Base-by-base conservation (phyloP, 2,329 filamentous ascomycete species). In the Clonostachys rosea region DNA sequence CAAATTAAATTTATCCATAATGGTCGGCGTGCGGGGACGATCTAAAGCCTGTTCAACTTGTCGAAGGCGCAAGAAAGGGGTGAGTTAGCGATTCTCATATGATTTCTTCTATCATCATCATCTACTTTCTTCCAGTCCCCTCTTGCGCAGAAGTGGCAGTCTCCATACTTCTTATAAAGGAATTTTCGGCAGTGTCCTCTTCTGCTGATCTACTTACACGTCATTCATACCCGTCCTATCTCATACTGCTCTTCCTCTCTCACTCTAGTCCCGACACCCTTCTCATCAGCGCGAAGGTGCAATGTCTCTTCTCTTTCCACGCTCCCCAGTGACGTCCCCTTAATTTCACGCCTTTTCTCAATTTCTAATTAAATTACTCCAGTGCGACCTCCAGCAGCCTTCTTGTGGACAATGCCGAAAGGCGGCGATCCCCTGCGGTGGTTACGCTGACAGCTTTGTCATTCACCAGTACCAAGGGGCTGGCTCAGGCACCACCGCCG, bases 51-150 rank as follows among this genome's bases (percentile, higher is more conserved):
- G 46, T 18, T 14, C 39, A 5, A 47, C 46, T 33, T 47, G 46
- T 40, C 46, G 34, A 9, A 24, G 46, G 20, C 40, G 46, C 6
- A 47, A 47, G 40, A 47, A 47, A 44, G 46, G 46, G 12, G 46
- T 47, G 33, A 43, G 46, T 43, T 10, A 17, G 2, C 45, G 17
- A 12, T 42, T 18, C 16, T 33, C 14, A 7, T 34, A n/a, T 13
- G n/a, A 11, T 34, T n/a, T 34, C 43, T 34, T 36, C 13, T 10
- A 36, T 16, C 43, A 17, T 8, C 5, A 12, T 16, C 14, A 14
- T n/a, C 5, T 9, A 34, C 43, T 11, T 2, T n/a, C n/a, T 34
- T 35, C 10, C 43, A 20, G 16, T 16, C 18, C 18, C 20, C 13
- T n/a, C 8, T 8, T n/a, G 43, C 13, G 11, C 14, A 35, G n/a